phyloP scores from a whole-genome alignment of 495 filamentous ascomycete genomes.

The Penicillium silybi region DNA sequence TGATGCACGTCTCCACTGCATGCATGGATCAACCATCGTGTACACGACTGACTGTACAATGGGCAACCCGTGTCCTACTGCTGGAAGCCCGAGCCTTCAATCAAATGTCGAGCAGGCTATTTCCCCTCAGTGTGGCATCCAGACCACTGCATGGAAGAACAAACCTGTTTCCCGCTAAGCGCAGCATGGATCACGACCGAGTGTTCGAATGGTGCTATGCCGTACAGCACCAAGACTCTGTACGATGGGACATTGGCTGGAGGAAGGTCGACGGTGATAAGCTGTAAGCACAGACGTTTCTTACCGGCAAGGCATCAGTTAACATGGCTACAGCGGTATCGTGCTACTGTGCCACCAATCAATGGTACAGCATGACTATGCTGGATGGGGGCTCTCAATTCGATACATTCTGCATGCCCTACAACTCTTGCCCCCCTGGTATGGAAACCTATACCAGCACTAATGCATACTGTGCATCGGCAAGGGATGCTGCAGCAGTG shows the following conservation, averaged over 20 bases:
- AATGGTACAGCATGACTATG: constrained; percentile 24
- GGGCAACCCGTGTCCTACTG: constrained; percentile 25
- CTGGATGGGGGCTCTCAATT: constrained; percentile 2
- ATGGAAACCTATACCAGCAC: constrained; percentile 16
- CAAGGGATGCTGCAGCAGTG: constrained; percentile 7
- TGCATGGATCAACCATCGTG: constrained; percentile 20
- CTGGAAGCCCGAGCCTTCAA: constrained; percentile 11
- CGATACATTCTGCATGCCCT: constrained; percentile 27
- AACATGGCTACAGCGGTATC: constrained; percentile 12
- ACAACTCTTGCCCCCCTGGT: constrained; percentile 17
- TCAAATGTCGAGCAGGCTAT: constrained; percentile 16
- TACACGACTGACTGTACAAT: constrained; percentile 28
- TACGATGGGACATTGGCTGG: constrained; percentile 20
- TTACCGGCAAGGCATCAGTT: not conserved
- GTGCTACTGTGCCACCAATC: constrained; percentile 19
- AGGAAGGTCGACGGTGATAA: constrained; percentile 16
- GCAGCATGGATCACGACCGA: constrained; percentile 26
- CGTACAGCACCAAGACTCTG: constrained; percentile 19
- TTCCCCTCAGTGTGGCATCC: constrained; percentile 30
- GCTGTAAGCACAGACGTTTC: constrained; percentile 5
- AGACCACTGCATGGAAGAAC: constrained; percentile 23
- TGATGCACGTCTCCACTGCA: constrained; percentile 15
- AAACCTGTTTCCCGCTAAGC: constrained; percentile 23
- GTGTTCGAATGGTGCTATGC: constrained; percentile 23
- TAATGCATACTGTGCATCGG: constrained; percentile 17